phyloP scores from a whole-genome alignment of 164 flowering plant genomes.

The Vitis amurensis region DNA sequence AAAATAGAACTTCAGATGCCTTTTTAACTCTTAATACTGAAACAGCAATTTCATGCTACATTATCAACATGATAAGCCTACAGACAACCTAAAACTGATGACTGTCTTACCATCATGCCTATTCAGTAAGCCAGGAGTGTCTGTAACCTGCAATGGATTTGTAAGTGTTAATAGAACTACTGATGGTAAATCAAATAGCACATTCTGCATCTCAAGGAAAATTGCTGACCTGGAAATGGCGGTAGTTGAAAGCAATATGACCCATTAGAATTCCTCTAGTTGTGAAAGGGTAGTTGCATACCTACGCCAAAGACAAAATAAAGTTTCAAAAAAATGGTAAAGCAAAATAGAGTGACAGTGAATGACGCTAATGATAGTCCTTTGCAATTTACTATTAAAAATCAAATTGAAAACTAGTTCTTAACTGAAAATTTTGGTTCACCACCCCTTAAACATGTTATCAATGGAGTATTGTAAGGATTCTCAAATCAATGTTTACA shows the following conservation, averaged over 20 bases:
- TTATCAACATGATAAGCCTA: too few relatives aligned
- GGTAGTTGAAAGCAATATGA: slow-evolving; percentile 63
- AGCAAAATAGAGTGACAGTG: background rate
- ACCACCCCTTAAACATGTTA: too few relatives aligned
- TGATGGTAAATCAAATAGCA: background rate
- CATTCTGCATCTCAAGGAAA: background rate
- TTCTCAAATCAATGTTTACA: too few relatives aligned
- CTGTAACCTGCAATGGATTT: slow-evolving; percentile 72
- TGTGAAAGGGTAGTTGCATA: slow-evolving; percentile 96
- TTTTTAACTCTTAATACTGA: too few relatives aligned
- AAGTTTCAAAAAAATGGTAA: background rate
- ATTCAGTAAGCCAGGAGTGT: slow-evolving; percentile 88
- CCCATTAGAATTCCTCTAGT: slow-evolving; percentile 99
- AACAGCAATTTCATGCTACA: too few relatives aligned
- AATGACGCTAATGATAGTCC: background rate
- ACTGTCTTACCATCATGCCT: slow-evolving; percentile 74
- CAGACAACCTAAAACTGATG: too few relatives aligned
- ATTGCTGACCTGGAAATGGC: slow-evolving; percentile 72
- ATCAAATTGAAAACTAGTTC: too few relatives aligned
- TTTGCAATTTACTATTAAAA: too few relatives aligned
- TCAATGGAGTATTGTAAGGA: too few relatives aligned
- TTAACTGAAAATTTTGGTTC: too few relatives aligned
- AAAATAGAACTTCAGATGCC: too few relatives aligned
- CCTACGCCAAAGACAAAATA: slow-evolving; percentile 36
- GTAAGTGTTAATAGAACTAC: slow-evolving; percentile 1